Evolutionary conservation across 108 stramenopile genomes (phyloP).

Genomic region (Ochromonas danica): DNA sequence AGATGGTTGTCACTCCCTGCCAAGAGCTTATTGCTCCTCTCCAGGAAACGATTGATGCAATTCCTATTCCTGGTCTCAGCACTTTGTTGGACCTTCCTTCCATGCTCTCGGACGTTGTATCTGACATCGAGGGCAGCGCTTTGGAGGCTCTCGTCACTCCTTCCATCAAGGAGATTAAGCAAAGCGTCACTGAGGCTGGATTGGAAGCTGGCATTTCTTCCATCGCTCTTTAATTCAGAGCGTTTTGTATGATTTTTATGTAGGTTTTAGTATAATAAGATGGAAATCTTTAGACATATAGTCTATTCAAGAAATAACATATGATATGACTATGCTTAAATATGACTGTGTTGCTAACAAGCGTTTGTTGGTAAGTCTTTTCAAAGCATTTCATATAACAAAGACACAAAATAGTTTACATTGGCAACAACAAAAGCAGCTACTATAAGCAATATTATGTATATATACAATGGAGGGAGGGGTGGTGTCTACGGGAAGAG

Average conservation of each 20-base stretch:
- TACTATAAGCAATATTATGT: slow-evolving; percentile 17
- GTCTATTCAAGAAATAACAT: too few relatives aligned
- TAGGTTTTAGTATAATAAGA: too few relatives aligned
- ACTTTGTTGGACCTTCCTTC: neutral
- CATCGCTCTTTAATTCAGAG: neutral
- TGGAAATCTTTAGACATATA: too few relatives aligned
- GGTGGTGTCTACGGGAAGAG: slow-evolving; percentile 13
- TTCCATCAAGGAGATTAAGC: slow-evolving; percentile 1
- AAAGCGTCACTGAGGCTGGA: neutral
- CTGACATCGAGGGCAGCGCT: neutral
- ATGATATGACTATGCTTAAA: too few relatives aligned
- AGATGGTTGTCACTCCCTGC: slow-evolving; percentile 3
- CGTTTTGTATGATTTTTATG: neutral
- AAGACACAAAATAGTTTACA: slow-evolving; percentile 17
- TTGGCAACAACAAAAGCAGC: slow-evolving; percentile 15
- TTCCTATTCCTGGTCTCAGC: slow-evolving; percentile 6
- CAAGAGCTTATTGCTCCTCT: neutral
- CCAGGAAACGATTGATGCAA: slow-evolving; percentile 9
- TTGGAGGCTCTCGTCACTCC: neutral
- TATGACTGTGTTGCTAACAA: too few relatives aligned
- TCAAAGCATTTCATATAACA: slow-evolving; percentile 17
- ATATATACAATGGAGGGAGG: slow-evolving; percentile 15
- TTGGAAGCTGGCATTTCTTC: neutral
- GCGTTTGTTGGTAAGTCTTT: too few relatives aligned
- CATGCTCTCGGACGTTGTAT: neutral